These are phyloP conservation scores for Agrocybe praecox DNA, from an alignment of 768 basidiomycete species.

Conservation along the genomic window DNA sequence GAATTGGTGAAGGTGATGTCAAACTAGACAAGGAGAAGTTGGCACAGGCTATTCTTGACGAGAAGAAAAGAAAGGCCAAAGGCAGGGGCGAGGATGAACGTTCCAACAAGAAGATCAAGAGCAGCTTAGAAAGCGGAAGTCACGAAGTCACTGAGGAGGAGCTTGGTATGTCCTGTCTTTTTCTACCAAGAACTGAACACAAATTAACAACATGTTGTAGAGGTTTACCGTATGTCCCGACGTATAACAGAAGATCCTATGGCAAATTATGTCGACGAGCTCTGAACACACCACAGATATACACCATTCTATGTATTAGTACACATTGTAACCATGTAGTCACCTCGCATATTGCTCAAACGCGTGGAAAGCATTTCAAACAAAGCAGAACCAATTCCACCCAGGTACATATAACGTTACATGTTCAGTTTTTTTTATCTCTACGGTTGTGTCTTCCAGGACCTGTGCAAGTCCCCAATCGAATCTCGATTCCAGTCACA, in stretches of 20 bases:
- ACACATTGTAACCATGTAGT: background rate
- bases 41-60: slow-evolving; percentile 71
- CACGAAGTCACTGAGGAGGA: slow-evolving; percentile 92
- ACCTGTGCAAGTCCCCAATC: too few species aligned
- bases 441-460: too few species aligned
- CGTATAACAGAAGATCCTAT: slow-evolving; percentile 86
- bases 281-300: slow-evolving; percentile 2
- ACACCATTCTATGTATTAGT: slow-evolving; percentile 9
- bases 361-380: too few species aligned
- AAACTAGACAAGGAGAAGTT: slow-evolving; percentile 72
- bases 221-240: slow-evolving; percentile 88
- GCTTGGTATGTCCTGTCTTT: slow-evolving; percentile 54
- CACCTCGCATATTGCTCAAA: too few species aligned
- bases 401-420: too few species aligned
- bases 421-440: too few species aligned
- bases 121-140: slow-evolving; percentile 46
- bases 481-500: too few species aligned
- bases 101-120: slow-evolving; percentile 61
- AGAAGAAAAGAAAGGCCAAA: slow-evolving; percentile 74
- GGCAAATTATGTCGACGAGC: slow-evolving; percentile 82
- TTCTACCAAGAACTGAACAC: slow-evolving; percentile 2
- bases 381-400: too few species aligned
- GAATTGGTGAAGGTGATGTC: slow-evolving; percentile 83
- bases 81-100: slow-evolving; percentile 57
- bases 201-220: slow-evolving; percentile 38